phyloP scores from a whole-genome alignment of 2,329 filamentous ascomycete genomes.

The Nemania bipapillata region DNA sequence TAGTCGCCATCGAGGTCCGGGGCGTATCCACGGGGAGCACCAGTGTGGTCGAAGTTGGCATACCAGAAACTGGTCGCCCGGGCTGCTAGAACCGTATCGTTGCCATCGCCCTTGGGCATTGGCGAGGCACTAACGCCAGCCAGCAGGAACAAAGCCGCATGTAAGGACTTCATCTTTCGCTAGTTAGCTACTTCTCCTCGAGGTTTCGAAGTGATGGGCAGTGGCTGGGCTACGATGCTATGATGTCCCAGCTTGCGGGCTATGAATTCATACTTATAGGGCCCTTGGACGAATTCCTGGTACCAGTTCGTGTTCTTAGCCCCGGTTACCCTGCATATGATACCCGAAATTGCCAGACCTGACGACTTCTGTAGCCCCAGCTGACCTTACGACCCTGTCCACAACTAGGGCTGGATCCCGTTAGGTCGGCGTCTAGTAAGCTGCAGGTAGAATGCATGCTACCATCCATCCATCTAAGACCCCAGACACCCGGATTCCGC shows the following conservation, averaged over 20 bases:
- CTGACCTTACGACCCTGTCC: slow-evolving; percentile 17
- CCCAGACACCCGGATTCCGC: background rate
- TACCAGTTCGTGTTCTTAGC: background rate
- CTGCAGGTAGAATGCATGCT: background rate
- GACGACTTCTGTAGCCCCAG: slow-evolving; percentile 2
- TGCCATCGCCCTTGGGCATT: slow-evolving; percentile 25
- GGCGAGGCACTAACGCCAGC: slow-evolving; percentile 33
- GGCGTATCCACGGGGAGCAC: slow-evolving; percentile 53
- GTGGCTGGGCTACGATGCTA: background rate
- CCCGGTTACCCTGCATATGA: slow-evolving; percentile 1
- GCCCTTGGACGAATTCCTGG: background rate
- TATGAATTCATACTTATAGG: slow-evolving; percentile 26
- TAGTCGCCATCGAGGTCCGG: slow-evolving; percentile 55
- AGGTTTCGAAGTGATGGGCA: slow-evolving; percentile 2
- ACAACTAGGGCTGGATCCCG: slow-evolving; percentile 5
- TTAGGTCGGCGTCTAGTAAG: slow-evolving; percentile 10
- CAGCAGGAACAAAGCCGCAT: slow-evolving; percentile 29
- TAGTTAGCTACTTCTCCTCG: background rate
- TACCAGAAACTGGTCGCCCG: slow-evolving; percentile 55
- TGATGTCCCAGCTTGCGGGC: background rate
- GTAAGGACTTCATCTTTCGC: slow-evolving; percentile 30
- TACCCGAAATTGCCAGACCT: slow-evolving; percentile 18
- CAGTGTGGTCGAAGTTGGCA: slow-evolving; percentile 57
- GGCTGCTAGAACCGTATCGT: slow-evolving; percentile 26
- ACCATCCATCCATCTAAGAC: background rate